A percentile compares a stretch with the other conserved stretches of the same genome.
phyloP scores from a whole-genome alignment of 208 protist genomes.

The Leishmania lainsoni region DNA sequence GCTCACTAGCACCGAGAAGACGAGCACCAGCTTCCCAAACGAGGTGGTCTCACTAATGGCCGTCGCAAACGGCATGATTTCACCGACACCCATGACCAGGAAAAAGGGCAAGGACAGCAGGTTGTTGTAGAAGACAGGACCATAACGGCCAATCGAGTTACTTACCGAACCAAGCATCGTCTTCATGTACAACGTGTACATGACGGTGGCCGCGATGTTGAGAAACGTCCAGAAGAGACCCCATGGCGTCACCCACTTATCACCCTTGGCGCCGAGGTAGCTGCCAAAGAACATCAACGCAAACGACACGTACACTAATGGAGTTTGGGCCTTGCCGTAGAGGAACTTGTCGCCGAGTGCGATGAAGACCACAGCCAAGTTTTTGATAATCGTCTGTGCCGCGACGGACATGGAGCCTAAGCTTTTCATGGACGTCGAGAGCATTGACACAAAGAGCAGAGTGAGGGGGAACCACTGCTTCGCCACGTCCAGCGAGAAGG shows the following conservation, averaged over 20 bases:
- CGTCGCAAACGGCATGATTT: slow-evolving; percentile 16
- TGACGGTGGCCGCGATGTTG: slow-evolving; percentile 75
- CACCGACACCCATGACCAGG: slow-evolving; percentile 25
- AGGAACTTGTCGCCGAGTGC: slow-evolving; percentile 80
- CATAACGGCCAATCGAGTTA: slow-evolving; percentile 69
- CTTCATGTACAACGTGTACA: slow-evolving; percentile 92
- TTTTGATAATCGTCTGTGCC: slow-evolving; percentile 87
- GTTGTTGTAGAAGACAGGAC: slow-evolving; percentile 91
- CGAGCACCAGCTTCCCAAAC: slow-evolving; percentile 35
- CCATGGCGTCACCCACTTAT: slow-evolving; percentile 73
- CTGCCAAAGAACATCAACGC: slow-evolving; percentile 66
- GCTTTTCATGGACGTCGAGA: slow-evolving; percentile 85
- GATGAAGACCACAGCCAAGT: slow-evolving; percentile 76
- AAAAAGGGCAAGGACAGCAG: slow-evolving; percentile 82
- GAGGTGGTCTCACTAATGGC: slow-evolving; percentile 17
- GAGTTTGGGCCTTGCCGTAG: slow-evolving; percentile 59
- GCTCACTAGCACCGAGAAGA: slow-evolving; percentile 59
- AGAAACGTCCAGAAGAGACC: slow-evolving; percentile 84
- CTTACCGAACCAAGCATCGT: slow-evolving; percentile 51
- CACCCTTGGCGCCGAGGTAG: slow-evolving; percentile 60
- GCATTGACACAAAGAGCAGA: slow-evolving; percentile 82
- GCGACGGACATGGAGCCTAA: slow-evolving; percentile 84
- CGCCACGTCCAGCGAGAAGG: slow-evolving; percentile 51
- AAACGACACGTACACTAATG: slow-evolving; percentile 54
- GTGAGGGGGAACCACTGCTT: slow-evolving; percentile 76